Base-by-base conservation (phyloP, 306 rosid species). In the Styphnolobium japonicum region DNA sequence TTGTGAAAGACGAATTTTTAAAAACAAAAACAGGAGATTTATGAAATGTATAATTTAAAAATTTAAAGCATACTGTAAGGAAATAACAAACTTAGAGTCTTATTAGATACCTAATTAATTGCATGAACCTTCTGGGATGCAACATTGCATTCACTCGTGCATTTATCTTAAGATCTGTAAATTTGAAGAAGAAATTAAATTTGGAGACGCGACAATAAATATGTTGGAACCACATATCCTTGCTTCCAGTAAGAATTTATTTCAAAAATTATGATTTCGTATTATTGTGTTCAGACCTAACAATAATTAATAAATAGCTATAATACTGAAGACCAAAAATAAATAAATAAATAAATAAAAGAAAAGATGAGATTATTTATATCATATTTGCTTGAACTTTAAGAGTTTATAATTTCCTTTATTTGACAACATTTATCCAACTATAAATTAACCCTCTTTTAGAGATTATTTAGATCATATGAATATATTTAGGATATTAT, bases 91-190 rank as follows among this genome's bases (percentile, higher is more conserved):
- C 49, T 27, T 27, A 1, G 4, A 19, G 5, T 53, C 6, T 60
- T 36, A 63, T 63, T 8, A 63, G 46, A 34, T 5, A 4, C 68
- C n/a, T n/a, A 33, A n/a, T 62, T 11, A 63, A 53, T 74, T 15
- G 27, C 21, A 27, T 19, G 58, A 75, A 23, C 10, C 56, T 74
- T 57, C 49, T 55, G 5, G 6, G 71, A 7, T 18, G 40, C 67
- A n/a, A 15, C 65, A 67, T 39, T 57, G 85, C 36, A 57, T 46
- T 81, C 72, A 81, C 84, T 45, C 69, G 23, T 46, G 57, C 81
- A 82, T 82, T 82, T 19, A 76, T 68, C 72, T 48, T 58, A 58
- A 46, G 19, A 68, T 10, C 78, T 16, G 78, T 46, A 68, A 75
- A 46, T 25, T 56, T 75, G 33, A 46, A 69, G 60, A 48, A 67